Evolutionary conservation across 345 rosid genomes (phyloP).

Genomic region (Bretschneidera sinensis): DNA sequence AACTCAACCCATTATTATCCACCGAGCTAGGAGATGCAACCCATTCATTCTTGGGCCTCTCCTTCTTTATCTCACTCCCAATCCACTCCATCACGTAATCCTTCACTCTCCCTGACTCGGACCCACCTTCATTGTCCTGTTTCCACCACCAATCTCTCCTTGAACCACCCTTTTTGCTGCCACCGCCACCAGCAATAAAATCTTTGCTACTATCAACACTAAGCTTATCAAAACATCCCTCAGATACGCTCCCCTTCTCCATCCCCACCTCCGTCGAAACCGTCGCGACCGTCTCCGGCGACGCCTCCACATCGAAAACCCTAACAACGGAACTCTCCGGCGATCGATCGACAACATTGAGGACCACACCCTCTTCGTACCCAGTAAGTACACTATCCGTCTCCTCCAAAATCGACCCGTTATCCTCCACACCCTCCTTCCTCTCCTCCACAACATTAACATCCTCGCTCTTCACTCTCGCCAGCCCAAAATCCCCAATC

Average conservation of each 20-base stretch:
- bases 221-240: constrained; percentile 35
- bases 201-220: constrained; percentile 44
- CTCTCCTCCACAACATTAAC: constrained; percentile 27
- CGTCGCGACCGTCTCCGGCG: constrained; percentile 15
- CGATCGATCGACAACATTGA: constrained; percentile 29
- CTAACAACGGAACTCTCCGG: no score
- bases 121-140: constrained; percentile 55
- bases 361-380: constrained; percentile 39
- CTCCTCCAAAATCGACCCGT: constrained; percentile 74
- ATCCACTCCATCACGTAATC: constrained; percentile 86
- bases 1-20: constrained; percentile 23
- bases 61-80: constrained; percentile 72
- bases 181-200: constrained; percentile 17
- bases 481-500: constrained; percentile 76
- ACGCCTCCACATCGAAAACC: constrained; percentile 5
- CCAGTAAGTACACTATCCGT: constrained; percentile 55
- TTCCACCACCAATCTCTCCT: constrained; percentile 81
- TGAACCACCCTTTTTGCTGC: constrained; percentile 35
- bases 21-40: constrained; percentile 28
- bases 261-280: constrained; percentile 36
- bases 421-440: constrained; percentile 39
- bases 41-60: constrained; percentile 50
- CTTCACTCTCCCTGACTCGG: constrained; percentile 63
- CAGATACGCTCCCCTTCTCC: constrained; percentile 48
- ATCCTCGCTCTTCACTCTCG: constrained; percentile 56